Conservation (phyloP, 495 filamentous ascomycete genomes). For the Pseudoneurospora amorphoporcata region DNA sequence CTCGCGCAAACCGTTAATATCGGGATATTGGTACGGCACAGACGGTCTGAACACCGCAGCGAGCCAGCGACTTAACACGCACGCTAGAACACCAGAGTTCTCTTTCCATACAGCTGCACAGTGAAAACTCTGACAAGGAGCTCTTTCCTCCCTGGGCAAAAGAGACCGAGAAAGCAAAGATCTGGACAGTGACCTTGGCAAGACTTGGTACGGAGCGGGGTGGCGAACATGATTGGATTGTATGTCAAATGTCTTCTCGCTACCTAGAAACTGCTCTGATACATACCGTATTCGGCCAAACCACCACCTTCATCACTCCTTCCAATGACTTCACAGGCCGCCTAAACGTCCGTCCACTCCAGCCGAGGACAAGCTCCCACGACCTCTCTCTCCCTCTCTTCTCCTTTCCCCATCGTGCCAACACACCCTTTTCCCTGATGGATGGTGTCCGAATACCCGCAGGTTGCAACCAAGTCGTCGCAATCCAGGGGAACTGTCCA, state of each 20-base stretch:
- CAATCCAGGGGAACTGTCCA: background rate
- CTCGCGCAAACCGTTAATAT: background rate
- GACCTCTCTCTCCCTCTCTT: background rate
- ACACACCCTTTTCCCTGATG: background rate
- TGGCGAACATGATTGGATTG: background rate
- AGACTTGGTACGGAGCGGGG: background rate
- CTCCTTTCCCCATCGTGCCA: background rate
- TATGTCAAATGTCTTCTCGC: background rate
- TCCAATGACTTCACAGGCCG: background rate
- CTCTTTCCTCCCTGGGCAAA: background rate
- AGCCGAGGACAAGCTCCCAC: background rate
- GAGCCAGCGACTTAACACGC: background rate
- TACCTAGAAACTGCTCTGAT: background rate
- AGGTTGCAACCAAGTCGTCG: background rate
- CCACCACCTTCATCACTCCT: background rate
- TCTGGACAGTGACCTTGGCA: background rate
- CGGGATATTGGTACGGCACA: background rate
- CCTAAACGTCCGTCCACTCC: background rate
- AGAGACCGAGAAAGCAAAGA: background rate
- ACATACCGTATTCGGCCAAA: background rate
- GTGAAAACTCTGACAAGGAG: background rate
- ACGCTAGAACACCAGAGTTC: background rate
- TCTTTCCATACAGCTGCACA: background rate
- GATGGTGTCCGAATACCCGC: background rate
- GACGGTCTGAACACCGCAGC: background rate